These are phyloP conservation scores for Elongisporangium anandrum DNA, from an alignment of 352 stramenopile genomes.

Conservation along the genomic window DNA sequence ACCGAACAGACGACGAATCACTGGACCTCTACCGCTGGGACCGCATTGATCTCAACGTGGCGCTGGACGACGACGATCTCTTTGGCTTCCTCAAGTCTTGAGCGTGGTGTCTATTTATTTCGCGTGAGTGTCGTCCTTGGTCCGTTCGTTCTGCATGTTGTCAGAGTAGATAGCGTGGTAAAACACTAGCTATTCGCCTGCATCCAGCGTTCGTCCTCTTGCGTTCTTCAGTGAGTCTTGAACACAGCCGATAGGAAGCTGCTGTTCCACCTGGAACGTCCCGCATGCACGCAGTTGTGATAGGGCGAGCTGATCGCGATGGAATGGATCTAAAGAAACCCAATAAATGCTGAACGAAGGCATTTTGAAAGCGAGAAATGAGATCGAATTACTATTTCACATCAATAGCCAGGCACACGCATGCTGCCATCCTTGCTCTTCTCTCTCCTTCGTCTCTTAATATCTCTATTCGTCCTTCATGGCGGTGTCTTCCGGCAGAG, in stretches of 20 bases:
- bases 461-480: slow-evolving; percentile 25
- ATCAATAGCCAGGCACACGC: background rate
- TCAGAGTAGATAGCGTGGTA: background rate
- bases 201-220: background rate
- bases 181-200: background rate
- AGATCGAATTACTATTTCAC: background rate
- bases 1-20: slow-evolving; percentile 36
- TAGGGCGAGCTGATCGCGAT: background rate
- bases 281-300: background rate
- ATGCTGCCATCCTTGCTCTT: background rate
- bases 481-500: slow-evolving; percentile 27
- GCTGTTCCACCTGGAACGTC: background rate
- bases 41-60: slow-evolving; percentile 78
- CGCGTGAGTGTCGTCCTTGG: background rate
- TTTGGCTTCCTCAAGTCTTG: slow-evolving; percentile 86
- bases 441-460: slow-evolving; percentile 14
- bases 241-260: background rate
- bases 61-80: slow-evolving; percentile 80
- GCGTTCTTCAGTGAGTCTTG: background rate
- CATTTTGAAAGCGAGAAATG: background rate
- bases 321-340: background rate
- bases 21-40: slow-evolving; percentile 79
- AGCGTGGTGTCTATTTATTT: slow-evolving; percentile 3
- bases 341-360: background rate
- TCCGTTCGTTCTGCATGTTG: background rate